Evolutionary conservation across 2,329 filamentous ascomycete species (phyloP).

Genomic region (Colletotrichum graminicola): DNA sequence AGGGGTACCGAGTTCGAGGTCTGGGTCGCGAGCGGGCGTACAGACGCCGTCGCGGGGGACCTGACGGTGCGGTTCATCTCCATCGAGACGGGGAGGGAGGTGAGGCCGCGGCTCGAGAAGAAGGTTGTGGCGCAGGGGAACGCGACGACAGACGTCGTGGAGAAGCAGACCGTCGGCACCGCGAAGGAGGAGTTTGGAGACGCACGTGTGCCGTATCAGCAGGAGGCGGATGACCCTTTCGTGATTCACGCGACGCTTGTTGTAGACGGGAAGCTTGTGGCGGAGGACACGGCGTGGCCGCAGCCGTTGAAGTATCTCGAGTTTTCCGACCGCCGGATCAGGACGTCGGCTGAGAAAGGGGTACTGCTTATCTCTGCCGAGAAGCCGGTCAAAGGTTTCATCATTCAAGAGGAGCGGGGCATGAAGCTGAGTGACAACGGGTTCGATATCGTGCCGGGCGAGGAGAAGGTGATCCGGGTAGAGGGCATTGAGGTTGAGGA

Average conservation of each 20-base stretch:
- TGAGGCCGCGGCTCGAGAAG: conserved; percentile 46
- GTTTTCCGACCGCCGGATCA: conserved; percentile 59
- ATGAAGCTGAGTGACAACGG: conserved; percentile 67
- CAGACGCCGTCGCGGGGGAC: conserved; percentile 45
- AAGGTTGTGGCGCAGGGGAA: conserved; percentile 51
- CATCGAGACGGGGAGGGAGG: conserved; percentile 54
- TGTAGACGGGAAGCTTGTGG: conserved; percentile 54
- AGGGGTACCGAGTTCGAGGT: conserved; percentile 56
- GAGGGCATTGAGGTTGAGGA: conserved; percentile 25
- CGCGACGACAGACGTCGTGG: conserved; percentile 55
- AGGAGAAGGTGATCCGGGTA: conserved; percentile 44
- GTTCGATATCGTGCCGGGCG: conserved; percentile 68
- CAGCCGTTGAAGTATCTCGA: conserved; percentile 72
- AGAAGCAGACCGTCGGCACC: conserved; percentile 47
- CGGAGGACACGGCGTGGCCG: conserved; percentile 69
- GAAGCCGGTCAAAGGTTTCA: conserved; percentile 69
- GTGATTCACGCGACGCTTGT: conserved; percentile 61
- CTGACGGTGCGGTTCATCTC: conserved; percentile 57
- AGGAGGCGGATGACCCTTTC: conserved; percentile 57
- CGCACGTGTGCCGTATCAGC: conserved; percentile 48
- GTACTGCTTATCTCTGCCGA: conserved; percentile 51
- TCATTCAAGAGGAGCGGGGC: conserved; percentile 61
- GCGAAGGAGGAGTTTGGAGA: conserved; percentile 38
- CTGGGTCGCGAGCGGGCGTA: conserved; percentile 56
- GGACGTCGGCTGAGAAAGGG: conserved; percentile 46